Percentiles rank a stretch among this genome's conserved stretches.
Evolutionary conservation across 805 yeast species (phyloP).

Genomic region (Yarrowia deformans): DNA sequence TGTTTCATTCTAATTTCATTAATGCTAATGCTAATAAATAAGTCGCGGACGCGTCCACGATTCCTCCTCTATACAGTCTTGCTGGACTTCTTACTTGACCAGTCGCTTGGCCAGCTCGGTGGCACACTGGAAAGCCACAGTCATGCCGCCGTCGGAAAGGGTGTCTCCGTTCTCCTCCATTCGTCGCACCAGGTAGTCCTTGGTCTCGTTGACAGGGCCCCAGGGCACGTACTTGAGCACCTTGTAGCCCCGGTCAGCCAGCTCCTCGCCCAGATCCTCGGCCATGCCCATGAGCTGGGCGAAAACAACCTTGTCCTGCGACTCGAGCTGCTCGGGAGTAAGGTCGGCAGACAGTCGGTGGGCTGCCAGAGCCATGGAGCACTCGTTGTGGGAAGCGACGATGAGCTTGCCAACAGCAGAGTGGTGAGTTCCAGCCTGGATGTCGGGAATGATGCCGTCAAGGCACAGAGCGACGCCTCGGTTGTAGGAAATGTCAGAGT

Average conservation of each 20-base stretch:
- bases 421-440: conserved; percentile 67
- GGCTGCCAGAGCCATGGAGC: conserved; percentile 77
- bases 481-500: conserved; percentile 81
- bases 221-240: conserved; percentile 95
- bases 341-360: conserved; percentile 55
- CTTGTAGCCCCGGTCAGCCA: conserved; percentile 70
- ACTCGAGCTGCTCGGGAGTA: conserved; percentile 38
- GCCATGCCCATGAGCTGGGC: conserved; percentile 97
- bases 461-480: conserved; percentile 69
- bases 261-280: conserved; percentile 80
- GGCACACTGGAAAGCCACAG: conserved; percentile 44
- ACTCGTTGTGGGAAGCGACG: conserved; percentile 88
- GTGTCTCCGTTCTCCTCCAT: conserved; percentile 97
- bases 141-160: conserved; percentile 59
- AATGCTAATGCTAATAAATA: conserved; percentile 38
- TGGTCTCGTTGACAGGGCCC: conserved; percentile 96
- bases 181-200: conserved; percentile 86
- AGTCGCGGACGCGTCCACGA: not conserved
- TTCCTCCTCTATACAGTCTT: conserved; percentile 1
- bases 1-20: conserved; percentile 12
- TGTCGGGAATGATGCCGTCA: conserved; percentile 58
- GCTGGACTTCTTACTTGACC: too few relatives aligned
- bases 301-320: conserved; percentile 61
- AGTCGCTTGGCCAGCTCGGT: conserved; percentile 42
- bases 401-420: conserved; percentile 59